These are phyloP conservation scores for Detonula confervacea DNA, from an alignment of 352 stramenopile species.

Conservation along the genomic window DNA sequence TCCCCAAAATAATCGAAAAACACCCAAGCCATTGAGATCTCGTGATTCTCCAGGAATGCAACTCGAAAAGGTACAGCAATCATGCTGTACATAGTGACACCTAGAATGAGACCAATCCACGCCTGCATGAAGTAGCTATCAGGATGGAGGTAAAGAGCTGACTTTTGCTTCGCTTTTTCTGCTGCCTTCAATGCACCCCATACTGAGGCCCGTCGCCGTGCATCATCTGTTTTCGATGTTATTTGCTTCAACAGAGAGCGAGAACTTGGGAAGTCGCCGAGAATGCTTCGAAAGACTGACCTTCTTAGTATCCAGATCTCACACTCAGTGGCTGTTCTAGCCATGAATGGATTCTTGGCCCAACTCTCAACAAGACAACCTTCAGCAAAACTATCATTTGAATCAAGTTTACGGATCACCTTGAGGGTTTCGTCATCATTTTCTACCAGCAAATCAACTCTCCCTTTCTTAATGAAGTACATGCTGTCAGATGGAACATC, in stretches of 20 bases:
- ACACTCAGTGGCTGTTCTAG: conserved; percentile 55
- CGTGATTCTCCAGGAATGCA: conserved; percentile 64
- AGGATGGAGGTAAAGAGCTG: conserved; percentile 52
- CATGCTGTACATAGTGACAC: conserved; percentile 63
- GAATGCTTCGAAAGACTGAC: conserved; percentile 53
- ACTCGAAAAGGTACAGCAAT: conserved; percentile 63
- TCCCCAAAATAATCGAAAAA: conserved; percentile 74
- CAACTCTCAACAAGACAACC: conserved; percentile 58
- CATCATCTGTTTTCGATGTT: conserved; percentile 27
- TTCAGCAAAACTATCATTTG: conserved; percentile 67
- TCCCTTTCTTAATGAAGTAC: conserved; percentile 75
- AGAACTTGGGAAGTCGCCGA: conserved; percentile 55
- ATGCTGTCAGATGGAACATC: conserved; percentile 52
- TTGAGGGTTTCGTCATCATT: conserved; percentile 33
- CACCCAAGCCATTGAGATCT: conserved; percentile 44
- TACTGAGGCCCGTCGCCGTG: conserved; percentile 35
- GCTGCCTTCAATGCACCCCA: conserved; percentile 25
- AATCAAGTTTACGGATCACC: conserved; percentile 46
- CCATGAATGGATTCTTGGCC: conserved; percentile 64
- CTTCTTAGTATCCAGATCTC: conserved; percentile 68
- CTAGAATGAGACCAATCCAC: conserved; percentile 65
- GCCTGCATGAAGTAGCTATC: conserved; percentile 61
- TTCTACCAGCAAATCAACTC: conserved; percentile 54
- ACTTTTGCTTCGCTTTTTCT: conserved; percentile 27
- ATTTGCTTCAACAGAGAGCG: conserved; percentile 21